Percentiles rank a stretch among this genome's conserved stretches.
These are phyloP conservation scores for Hondaea fermentalgiana DNA, from an alignment of 108 stramenopile genomes.

Conservation along the genomic window DNA sequence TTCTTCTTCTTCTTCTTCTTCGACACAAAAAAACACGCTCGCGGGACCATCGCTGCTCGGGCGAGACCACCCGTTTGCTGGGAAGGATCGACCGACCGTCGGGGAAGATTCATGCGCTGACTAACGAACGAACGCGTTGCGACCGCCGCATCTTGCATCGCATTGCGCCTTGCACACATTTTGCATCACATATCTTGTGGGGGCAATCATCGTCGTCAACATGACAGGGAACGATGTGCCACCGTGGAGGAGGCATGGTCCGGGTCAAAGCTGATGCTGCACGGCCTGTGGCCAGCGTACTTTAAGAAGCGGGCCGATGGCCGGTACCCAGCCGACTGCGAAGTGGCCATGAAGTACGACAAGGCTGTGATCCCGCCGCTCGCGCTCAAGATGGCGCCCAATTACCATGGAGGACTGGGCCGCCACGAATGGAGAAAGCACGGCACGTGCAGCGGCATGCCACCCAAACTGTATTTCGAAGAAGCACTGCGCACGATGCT, in stretches of 20 bases:
- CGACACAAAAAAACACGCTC: too few relatives aligned
- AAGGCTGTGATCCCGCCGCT: slow-evolving; percentile 1
- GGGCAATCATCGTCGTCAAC: not conserved
- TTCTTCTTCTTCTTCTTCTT: too few relatives aligned
- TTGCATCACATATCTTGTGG: not conserved
- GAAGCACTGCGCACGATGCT: slow-evolving; percentile 10
- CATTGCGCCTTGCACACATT: too few relatives aligned
- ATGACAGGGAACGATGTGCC: not conserved
- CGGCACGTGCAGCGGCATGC: not conserved
- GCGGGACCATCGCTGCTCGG: too few relatives aligned
- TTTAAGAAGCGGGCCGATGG: not conserved
- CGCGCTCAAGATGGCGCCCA: not conserved
- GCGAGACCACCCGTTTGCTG: too few relatives aligned
- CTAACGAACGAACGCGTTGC: too few relatives aligned
- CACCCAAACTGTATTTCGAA: not conserved
- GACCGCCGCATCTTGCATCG: too few relatives aligned
- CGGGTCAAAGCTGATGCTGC: not conserved
- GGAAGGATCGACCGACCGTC: too few relatives aligned
- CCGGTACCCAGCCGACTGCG: not conserved
- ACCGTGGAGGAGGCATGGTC: not conserved
- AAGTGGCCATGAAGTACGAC: not conserved
- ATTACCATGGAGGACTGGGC: not conserved
- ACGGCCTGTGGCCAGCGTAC: slow-evolving; percentile 15
- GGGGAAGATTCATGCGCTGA: too few relatives aligned
- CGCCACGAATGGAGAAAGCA: slow-evolving; percentile 14